These are phyloP conservation scores for Nakazawaea ishiwadae DNA, from an alignment of 805 yeast species.

Conservation along the genomic window DNA sequence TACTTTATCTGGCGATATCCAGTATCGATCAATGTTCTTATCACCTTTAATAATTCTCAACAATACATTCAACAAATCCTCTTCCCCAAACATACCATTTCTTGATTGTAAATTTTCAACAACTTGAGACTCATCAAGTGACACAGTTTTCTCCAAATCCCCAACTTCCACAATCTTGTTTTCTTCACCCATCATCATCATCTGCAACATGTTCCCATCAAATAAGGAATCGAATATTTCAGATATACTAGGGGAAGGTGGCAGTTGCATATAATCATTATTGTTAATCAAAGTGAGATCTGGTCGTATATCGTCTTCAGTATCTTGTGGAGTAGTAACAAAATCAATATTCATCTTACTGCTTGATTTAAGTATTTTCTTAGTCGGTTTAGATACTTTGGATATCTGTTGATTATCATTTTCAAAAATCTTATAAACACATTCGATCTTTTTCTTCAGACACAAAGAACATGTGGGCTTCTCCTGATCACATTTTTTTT, in stretches of 20 bases:
- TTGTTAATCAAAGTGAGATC: too few relatives aligned
- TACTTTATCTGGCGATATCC: conserved; percentile 5
- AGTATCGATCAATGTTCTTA: neutral
- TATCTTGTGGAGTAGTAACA: too few relatives aligned
- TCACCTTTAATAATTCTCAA: conserved; percentile 3
- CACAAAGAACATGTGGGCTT: conserved; percentile 64
- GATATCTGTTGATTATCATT: too few relatives aligned
- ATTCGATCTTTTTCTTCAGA: conserved; percentile 34
- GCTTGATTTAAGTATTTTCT: too few relatives aligned
- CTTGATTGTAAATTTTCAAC: conserved; percentile 22
- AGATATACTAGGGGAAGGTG: too few relatives aligned
- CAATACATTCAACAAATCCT: conserved; percentile 11
- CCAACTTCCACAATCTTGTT: conserved; percentile 24
- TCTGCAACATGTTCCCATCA: too few relatives aligned
- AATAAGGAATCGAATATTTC: too few relatives aligned
- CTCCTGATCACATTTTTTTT: conserved; percentile 64
- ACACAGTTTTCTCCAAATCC: conserved; percentile 19
- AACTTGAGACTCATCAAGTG: conserved; percentile 32
- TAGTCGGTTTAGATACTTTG: too few relatives aligned
- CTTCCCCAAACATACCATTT: conserved; percentile 18
- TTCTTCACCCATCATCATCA: neutral
- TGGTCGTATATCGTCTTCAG: too few relatives aligned
- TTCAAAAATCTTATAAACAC: conserved; percentile 54
- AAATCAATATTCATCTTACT: too few relatives aligned
- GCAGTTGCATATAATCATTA: too few relatives aligned